Evolutionary conservation across 192 early-diverging fungal genomes (phyloP), one percentile per base, ranked within the genome.

Genomic region (Backusella morwellensis): DNA sequence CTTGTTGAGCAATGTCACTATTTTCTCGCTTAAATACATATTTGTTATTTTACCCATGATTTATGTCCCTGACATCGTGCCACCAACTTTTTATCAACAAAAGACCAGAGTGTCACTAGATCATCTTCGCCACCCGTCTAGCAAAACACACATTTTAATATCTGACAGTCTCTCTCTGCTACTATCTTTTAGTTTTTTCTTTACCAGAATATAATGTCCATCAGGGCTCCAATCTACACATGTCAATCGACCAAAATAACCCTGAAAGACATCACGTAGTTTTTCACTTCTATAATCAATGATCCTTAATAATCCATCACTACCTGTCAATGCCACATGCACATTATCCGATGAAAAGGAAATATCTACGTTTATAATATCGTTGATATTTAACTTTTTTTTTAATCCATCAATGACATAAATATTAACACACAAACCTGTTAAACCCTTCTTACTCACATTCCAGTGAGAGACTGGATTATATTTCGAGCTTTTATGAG

Each of bases 151-250:
- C 8, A 42, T 19, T 32, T 32, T n/a, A 21, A 73, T 52, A 59
- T 59, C 47, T 52, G 38, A 40, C 2, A 14, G 3, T 17, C 8
- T 23, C 4, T 63, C 66, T 32, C 66, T 66, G 29, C 3, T 26
- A 26, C 32, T 32, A 29, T 32, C 26, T 59, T 21, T 26, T 66
- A 5, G 9, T 35, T 41, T 11, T 70, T 21, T 68, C 6, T 35
- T 26, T 88, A 88, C 87, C 74, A 93, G 79, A 32, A 94, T 80
- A 70, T 92, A 97, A 74, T 88, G 90, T 40, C 93, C 94, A 79
- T 98, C 96, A 6, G 92, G 93, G 76, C 96, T 97, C 95, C 96
- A 99, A n/a, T 90, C 89, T 12, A 93, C 91, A 79, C 96, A 98
- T 6, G 85, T 87, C 17, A 99, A 79, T 0, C 93, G 93, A 69